Conservation (phyloP, 768 basidiomycete genomes). For the Boletellus emodensis region DNA sequence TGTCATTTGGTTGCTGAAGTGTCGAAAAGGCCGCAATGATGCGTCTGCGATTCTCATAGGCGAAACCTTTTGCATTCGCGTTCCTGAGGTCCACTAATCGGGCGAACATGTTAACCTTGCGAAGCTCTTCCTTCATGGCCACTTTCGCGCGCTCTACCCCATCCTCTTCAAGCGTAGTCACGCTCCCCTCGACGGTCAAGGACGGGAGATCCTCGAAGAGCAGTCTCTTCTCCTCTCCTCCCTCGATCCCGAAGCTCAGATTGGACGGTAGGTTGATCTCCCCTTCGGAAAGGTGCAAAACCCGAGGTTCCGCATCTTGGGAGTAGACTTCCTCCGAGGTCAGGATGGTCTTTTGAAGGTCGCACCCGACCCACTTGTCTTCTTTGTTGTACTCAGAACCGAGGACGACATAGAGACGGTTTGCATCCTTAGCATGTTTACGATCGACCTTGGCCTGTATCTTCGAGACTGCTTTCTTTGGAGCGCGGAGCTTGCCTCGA, state of each 20-base stretch:
- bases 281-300: slow-evolving; percentile 32
- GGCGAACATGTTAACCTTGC: slow-evolving; percentile 56
- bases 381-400: slow-evolving; percentile 67
- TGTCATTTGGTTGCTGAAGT: slow-evolving; percentile 60
- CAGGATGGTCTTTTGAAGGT: slow-evolving; percentile 62
- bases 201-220: slow-evolving; percentile 67
- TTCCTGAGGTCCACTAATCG: slow-evolving; percentile 80
- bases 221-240: slow-evolving; percentile 46
- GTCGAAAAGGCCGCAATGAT: slow-evolving; percentile 78
- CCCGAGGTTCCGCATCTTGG: slow-evolving; percentile 17
- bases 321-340: slow-evolving; percentile 45
- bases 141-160: slow-evolving; percentile 20
- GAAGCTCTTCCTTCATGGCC: slow-evolving; percentile 34
- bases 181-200: slow-evolving; percentile 38
- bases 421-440: slow-evolving; percentile 34
- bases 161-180: slow-evolving; percentile 16
- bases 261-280: slow-evolving; percentile 47
- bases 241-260: slow-evolving; percentile 63
- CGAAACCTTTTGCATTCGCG: slow-evolving; percentile 81
- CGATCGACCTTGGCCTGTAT: slow-evolving; percentile 43
- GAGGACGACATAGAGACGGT: slow-evolving; percentile 64
- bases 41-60: slow-evolving; percentile 79
- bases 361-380: slow-evolving; percentile 60
- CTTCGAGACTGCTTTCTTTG: slow-evolving; percentile 42
- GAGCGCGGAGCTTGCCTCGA: slow-evolving; percentile 35